These are phyloP conservation scores for Candida awuae DNA, from an alignment of 805 yeast species.

Conservation along the genomic window DNA sequence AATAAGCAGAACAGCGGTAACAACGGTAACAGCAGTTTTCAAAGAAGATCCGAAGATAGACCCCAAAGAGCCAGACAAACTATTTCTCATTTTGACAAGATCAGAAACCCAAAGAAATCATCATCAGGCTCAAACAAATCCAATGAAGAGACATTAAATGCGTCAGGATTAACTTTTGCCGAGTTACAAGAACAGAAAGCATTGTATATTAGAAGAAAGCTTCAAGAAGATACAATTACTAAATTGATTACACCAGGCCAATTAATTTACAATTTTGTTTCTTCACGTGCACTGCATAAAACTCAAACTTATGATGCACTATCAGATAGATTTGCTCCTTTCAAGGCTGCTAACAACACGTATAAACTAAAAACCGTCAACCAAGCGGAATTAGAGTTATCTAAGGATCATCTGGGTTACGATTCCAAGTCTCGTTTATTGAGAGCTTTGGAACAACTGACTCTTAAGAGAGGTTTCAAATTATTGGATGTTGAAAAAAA, in stretches of 20 bases:
- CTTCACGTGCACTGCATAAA: conserved; percentile 8
- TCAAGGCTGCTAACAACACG: neutral
- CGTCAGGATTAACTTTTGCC: conserved; percentile 11
- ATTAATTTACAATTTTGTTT: conserved; percentile 3
- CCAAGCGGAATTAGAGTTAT: conserved; percentile 19
- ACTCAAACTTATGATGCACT: conserved; percentile 1
- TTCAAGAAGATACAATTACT: neutral
- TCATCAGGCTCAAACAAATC: neutral
- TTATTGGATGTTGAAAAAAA: conserved; percentile 11
- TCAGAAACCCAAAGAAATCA: conserved; percentile 8
- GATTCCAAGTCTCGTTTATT: conserved; percentile 23
- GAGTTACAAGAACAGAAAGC: conserved; percentile 8
- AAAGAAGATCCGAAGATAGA: neutral
- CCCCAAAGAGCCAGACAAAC: conserved; percentile 6
- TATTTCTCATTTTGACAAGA: conserved; percentile 13
- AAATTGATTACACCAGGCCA: conserved; percentile 2
- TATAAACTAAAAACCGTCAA: conserved; percentile 2
- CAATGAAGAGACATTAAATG: conserved; percentile 4
- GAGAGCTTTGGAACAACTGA: conserved; percentile 23
- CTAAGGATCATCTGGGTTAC: conserved; percentile 23
- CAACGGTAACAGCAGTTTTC: neutral
- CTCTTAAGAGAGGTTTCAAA: conserved; percentile 19
- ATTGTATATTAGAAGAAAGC: conserved; percentile 12
- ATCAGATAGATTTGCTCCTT: conserved; percentile 5
- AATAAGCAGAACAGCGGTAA: neutral